phyloP scores from a whole-genome alignment of 164 flowering plant species.

The Chimonanthus praecox region DNA sequence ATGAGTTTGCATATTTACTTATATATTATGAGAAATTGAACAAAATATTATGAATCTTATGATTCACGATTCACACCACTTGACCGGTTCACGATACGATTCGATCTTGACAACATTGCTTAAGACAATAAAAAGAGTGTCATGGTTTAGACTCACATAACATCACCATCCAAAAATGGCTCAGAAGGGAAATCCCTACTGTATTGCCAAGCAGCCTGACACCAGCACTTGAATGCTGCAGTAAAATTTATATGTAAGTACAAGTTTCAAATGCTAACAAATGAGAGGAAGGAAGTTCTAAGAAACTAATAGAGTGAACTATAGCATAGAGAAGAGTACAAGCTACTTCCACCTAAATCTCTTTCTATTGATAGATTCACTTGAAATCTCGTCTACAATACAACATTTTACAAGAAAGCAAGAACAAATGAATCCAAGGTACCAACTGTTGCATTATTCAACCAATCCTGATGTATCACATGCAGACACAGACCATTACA shows the following conservation, averaged over 20 bases:
- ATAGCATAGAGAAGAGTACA: not conserved
- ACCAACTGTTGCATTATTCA: not conserved
- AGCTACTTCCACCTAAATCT: too few relatives aligned
- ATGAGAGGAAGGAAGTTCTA: not conserved
- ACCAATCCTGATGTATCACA: not conserved
- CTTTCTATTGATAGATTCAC: not conserved
- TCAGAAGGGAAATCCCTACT: conserved; percentile 49
- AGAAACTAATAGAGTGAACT: not conserved
- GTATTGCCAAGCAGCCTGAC: conserved; percentile 83
- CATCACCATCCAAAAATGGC: conserved; percentile 62
- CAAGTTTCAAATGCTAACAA: not conserved
- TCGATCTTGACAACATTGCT: too few relatives aligned
- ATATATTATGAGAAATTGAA: too few relatives aligned
- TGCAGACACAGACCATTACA: not conserved
- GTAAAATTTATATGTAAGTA: conserved; percentile 6
- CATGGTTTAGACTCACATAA: conserved; percentile 54
- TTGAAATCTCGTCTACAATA: not conserved
- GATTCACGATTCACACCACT: too few relatives aligned
- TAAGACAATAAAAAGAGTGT: not conserved
- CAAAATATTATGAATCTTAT: too few relatives aligned
- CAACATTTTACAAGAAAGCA: not conserved
- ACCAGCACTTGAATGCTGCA: conserved; percentile 96
- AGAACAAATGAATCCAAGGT: not conserved
- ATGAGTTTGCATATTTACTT: too few relatives aligned
- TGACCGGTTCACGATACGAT: too few relatives aligned